A percentile compares a stretch with the other conserved stretches of the same genome.
Conservation (phyloP, 345 rosid genomes). For the Streptanthus diversifolius region DNA sequence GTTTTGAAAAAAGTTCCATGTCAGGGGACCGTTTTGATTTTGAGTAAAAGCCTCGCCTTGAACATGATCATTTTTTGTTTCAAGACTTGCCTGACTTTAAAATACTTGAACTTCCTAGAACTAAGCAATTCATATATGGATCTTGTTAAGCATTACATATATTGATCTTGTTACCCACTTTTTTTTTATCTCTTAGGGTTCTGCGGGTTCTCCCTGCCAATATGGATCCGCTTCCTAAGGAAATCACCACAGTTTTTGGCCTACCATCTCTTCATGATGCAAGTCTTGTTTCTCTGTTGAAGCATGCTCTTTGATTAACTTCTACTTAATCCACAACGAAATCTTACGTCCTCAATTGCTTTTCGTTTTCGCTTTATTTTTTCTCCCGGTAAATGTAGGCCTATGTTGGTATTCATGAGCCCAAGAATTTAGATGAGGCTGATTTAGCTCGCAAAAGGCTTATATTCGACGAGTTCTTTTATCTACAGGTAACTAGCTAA, state of each 20-base stretch:
- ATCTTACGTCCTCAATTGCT: neutral
- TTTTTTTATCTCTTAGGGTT: slow-evolving; percentile 46
- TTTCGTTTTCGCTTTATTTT: neutral
- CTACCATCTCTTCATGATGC: slow-evolving; percentile 68
- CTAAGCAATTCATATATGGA: slow-evolving; percentile 1
- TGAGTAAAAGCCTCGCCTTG: neutral
- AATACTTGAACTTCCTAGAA: neutral
- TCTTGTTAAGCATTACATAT: neutral
- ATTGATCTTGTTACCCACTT: neutral
- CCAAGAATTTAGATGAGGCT: slow-evolving; percentile 73
- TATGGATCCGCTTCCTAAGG: slow-evolving; percentile 81
- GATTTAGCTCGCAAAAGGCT: slow-evolving; percentile 94
- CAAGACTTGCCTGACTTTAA: slow-evolving; percentile 3
- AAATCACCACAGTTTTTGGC: slow-evolving; percentile 61
- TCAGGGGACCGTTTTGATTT: slow-evolving; percentile 6
- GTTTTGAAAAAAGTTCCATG: neutral
- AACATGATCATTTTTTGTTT: slow-evolving; percentile 1
- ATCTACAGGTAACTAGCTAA: slow-evolving; percentile 65
- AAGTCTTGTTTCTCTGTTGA: slow-evolving; percentile 34
- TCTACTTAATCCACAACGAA: neutral
- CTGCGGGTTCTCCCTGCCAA: slow-evolving; percentile 48
- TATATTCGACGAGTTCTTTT: slow-evolving; percentile 90
- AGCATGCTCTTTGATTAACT: slow-evolving; percentile 7
- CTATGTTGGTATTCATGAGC: slow-evolving; percentile 77
- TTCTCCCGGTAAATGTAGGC: slow-evolving; percentile 54